Evolutionary conservation across 148 eudicot genomes (phyloP).

Genomic region (Selenicereus undatus): DNA sequence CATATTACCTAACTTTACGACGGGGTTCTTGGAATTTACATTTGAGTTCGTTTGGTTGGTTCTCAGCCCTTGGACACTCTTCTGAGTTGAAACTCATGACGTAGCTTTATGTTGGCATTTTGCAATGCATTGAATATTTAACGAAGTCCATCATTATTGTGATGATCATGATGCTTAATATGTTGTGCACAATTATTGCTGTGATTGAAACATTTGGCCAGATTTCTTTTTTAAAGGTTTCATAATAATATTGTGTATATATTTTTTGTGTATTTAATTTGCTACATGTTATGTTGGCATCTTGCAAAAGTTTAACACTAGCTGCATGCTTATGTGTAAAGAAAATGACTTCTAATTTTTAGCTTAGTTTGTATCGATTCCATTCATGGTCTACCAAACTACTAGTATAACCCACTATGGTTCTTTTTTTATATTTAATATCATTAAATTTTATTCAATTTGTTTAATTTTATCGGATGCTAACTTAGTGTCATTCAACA

Average conservation of each 20-base stretch:
- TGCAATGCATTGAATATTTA: neutral
- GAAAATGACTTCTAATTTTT: too few species aligned
- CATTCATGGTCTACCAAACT: too few species aligned
- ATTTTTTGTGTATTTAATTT: neutral
- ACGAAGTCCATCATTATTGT: neutral
- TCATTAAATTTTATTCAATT: too few species aligned
- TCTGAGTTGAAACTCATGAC: constrained; percentile 13
- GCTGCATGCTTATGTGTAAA: too few species aligned
- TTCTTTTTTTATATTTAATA: too few species aligned
- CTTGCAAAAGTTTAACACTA: too few species aligned
- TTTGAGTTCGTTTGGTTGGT: constrained; percentile 7
- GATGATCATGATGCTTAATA: neutral
- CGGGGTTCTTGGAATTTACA: neutral
- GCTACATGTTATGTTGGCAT: too few species aligned
- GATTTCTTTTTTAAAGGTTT: neutral
- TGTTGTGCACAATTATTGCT: neutral
- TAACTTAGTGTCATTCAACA: too few species aligned
- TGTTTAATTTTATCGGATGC: too few species aligned
- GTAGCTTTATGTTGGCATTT: constrained; percentile 7
- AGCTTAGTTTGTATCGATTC: too few species aligned
- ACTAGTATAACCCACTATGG: too few species aligned
- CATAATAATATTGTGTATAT: too few species aligned
- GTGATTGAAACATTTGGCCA: neutral
- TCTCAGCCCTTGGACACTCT: constrained; percentile 5
- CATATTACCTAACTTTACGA: neutral